phyloP scores from a whole-genome alignment of 345 rosid species.

The Aethionema arabicum region DNA sequence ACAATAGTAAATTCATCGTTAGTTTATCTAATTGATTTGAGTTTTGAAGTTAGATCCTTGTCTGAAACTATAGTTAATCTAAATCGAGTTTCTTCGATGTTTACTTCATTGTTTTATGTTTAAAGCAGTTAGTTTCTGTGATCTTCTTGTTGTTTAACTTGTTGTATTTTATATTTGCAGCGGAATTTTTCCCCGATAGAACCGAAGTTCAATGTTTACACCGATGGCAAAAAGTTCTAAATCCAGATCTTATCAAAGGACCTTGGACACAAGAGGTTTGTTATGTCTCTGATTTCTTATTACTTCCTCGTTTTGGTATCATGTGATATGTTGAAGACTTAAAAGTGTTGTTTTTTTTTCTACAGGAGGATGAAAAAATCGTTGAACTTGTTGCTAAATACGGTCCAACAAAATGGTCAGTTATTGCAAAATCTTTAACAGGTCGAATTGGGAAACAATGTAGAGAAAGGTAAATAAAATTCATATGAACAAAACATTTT shows the following conservation, averaged over 20 bases:
- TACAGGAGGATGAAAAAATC: slow-evolving; percentile 91
- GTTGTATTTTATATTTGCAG: slow-evolving; percentile 44
- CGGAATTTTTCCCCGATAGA: slow-evolving; percentile 77
- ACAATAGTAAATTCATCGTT: slow-evolving; percentile 18
- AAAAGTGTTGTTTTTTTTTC: slow-evolving; percentile 14
- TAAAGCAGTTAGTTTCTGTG: slow-evolving; percentile 3
- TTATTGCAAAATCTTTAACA: slow-evolving; percentile 79
- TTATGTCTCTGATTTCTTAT: background rate
- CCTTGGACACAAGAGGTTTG: slow-evolving; percentile 96
- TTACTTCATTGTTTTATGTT: background rate
- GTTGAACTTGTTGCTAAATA: slow-evolving; percentile 65
- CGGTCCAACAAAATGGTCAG: slow-evolving; percentile 96
- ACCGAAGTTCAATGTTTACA: slow-evolving; percentile 98
- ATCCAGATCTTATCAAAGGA: slow-evolving; percentile 96
- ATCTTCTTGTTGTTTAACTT: slow-evolving; percentile 6
- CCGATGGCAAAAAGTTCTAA: slow-evolving; percentile 98
- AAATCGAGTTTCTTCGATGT: background rate
- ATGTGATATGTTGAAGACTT: slow-evolving; percentile 14
- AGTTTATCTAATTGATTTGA: slow-evolving; percentile 1
- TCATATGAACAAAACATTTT: slow-evolving; percentile 12
- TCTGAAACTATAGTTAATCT: background rate
- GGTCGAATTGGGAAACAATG: slow-evolving; percentile 99
- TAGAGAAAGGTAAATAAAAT: slow-evolving; percentile 70
- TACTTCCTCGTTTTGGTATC: background rate
- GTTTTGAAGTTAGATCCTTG: background rate